Conservation (phyloP, 441 rosid genomes). For the Pelargonium cotyledonis region DNA sequence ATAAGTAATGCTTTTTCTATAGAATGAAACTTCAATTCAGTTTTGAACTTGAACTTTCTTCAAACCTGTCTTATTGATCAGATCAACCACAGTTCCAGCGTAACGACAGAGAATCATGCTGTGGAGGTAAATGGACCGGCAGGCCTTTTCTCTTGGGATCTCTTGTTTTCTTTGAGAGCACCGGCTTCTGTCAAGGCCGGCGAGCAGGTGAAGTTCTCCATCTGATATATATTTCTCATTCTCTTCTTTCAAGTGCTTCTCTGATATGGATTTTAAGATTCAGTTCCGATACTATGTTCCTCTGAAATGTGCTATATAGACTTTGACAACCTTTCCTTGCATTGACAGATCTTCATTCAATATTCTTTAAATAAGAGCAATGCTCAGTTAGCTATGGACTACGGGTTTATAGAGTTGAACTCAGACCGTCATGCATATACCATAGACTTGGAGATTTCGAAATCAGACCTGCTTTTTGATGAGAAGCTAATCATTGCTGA, state of each 20-base stretch:
- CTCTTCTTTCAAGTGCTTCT: not conserved
- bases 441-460: conserved; percentile 61
- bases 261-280: not conserved
- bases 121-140: conserved; percentile 83
- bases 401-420: conserved; percentile 70
- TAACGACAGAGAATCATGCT: conserved; percentile 68
- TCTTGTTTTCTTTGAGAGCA: conserved; percentile 68
- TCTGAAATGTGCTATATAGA: too few species aligned
- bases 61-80: conserved; percentile 28
- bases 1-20: too few species aligned
- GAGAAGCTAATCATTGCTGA: conserved; percentile 90
- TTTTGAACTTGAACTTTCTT: conserved; percentile 20
- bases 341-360: conserved; percentile 66
- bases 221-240: conserved; percentile 12
- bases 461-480: conserved; percentile 50
- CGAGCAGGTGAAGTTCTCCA: conserved; percentile 55
- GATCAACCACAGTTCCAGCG: conserved; percentile 78
- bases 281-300: too few species aligned
- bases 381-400: conserved; percentile 82
- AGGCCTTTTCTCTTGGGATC: conserved; percentile 86
- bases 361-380: conserved; percentile 81
- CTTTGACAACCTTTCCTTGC: not conserved
- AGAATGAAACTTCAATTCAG: conserved; percentile 10
- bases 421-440: conserved; percentile 62
- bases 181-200: conserved; percentile 81